Conservation (phyloP, 164 flowering plant species). For the Sextonia rubra region DNA sequence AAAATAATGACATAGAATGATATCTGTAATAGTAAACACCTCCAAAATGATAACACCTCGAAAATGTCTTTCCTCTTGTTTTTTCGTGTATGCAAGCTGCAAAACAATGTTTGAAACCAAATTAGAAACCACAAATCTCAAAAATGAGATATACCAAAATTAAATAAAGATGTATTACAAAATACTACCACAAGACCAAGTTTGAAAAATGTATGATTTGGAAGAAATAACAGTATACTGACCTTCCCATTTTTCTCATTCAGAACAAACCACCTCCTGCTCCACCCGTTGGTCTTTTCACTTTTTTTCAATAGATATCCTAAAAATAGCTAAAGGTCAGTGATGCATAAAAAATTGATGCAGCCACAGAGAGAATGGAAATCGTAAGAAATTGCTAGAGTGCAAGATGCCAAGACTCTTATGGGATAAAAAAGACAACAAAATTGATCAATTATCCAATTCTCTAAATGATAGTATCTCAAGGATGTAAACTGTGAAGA, state of each 20-base stretch:
- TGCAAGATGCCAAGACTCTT: not conserved
- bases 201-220: not conserved
- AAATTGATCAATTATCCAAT: no score
- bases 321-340: slow-evolving; percentile 17
- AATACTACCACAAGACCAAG: not conserved
- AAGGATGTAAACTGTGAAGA: no score
- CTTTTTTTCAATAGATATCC: slow-evolving; percentile 91
- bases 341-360: not conserved
- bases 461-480: no score
- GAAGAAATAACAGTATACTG: slow-evolving; percentile 9
- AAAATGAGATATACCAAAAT: not conserved
- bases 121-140: not conserved
- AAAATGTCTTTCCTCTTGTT: slow-evolving; percentile 90
- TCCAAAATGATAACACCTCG: slow-evolving; percentile 91
- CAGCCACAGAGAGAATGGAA: not conserved
- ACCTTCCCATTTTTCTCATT: slow-evolving; percentile 98
- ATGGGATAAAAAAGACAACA: no score
- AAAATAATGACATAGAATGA: not conserved
- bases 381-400: not conserved
- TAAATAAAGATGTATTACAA: not conserved
- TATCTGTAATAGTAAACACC: slow-evolving; percentile 35
- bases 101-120: slow-evolving; percentile 8
- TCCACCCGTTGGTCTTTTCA: slow-evolving; percentile 91
- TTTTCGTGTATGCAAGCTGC: slow-evolving; percentile 98
- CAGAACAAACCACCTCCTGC: slow-evolving; percentile 93